phyloP scores from a whole-genome alignment of 495 filamentous ascomycete species.

The Hyaloscypha hepaticicola region DNA sequence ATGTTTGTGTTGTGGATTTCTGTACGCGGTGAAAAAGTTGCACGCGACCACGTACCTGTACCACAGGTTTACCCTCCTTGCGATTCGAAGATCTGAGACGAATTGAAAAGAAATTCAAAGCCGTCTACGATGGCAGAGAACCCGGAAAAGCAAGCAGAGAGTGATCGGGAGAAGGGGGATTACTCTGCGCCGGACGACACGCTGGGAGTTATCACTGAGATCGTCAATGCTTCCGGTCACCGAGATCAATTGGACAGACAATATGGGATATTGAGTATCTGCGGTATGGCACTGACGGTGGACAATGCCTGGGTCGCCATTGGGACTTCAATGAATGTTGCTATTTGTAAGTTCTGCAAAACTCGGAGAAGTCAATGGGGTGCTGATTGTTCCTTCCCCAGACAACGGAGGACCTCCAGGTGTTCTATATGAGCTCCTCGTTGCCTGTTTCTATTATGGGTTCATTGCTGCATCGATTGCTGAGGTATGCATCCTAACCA shows the following conservation, averaged over 20 bases:
- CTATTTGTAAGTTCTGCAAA: conserved; percentile 44
- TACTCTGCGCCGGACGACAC: background rate
- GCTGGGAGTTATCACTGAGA: background rate
- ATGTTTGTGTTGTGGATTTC: background rate
- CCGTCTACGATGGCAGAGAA: background rate
- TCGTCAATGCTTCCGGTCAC: conserved; percentile 54
- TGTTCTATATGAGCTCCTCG: conserved; percentile 53
- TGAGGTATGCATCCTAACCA: conserved; percentile 35
- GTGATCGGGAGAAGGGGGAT: background rate
- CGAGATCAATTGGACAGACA: conserved; percentile 54
- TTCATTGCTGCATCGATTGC: conserved; percentile 45
- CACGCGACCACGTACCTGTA: background rate
- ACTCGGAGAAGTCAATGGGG: conserved; percentile 9
- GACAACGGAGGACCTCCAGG: conserved; percentile 58
- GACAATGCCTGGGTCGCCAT: conserved; percentile 58
- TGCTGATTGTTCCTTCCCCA: conserved; percentile 14
- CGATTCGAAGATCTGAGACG: background rate
- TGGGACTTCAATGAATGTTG: conserved; percentile 51
- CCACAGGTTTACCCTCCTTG: background rate
- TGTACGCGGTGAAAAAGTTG: background rate
- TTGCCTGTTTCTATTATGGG: conserved; percentile 44
- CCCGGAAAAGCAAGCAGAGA: too few species aligned
- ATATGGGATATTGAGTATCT: conserved; percentile 52
- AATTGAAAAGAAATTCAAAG: background rate
- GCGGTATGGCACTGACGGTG: conserved; percentile 53